Evolutionary conservation across 495 filamentous ascomycete species (phyloP).

Genomic region (Neurospora hispaniola): DNA sequence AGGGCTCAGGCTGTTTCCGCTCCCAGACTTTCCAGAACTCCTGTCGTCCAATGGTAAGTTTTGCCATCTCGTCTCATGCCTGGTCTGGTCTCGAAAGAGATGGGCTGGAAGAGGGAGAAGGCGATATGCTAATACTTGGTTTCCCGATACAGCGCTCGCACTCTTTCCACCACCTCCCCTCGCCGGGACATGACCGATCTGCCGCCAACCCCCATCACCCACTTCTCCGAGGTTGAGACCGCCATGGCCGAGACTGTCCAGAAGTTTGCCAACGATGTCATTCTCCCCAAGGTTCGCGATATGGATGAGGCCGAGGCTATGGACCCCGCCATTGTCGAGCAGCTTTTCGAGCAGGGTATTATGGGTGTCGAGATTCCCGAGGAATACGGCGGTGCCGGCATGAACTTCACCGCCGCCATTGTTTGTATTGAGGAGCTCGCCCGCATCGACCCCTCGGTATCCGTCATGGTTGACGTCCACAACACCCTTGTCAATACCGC

Average conservation of each 20-base stretch:
- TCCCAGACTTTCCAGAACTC: constrained; percentile 16
- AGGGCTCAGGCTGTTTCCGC: constrained; percentile 32
- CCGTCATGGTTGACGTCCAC: constrained; percentile 89
- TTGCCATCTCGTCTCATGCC: not conserved
- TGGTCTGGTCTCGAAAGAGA: not conserved
- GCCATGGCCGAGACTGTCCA: constrained; percentile 82
- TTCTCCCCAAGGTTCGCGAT: constrained; percentile 85
- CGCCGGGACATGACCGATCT: constrained; percentile 52
- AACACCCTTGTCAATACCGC: constrained; percentile 97
- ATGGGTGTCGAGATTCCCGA: constrained; percentile 98
- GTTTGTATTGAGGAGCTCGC: constrained; percentile 96
- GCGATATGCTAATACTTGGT: constrained; percentile 4
- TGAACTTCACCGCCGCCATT: constrained; percentile 97
- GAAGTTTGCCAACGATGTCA: constrained; percentile 80
- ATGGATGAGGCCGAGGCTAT: constrained; percentile 97
- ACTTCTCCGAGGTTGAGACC: constrained; percentile 81
- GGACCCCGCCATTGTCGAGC: constrained; percentile 79
- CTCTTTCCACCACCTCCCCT: constrained; percentile 59
- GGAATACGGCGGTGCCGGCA: constrained; percentile 89
- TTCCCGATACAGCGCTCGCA: constrained; percentile 38
- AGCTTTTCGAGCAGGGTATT: constrained; percentile 91
- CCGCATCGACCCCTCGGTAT: constrained; percentile 86
- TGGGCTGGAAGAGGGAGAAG: not conserved
- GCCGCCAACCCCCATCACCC: constrained; percentile 85
- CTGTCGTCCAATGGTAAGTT: constrained; percentile 19